phyloP scores from a whole-genome alignment of 805 yeast species.

The Ogataea pilisensis region DNA sequence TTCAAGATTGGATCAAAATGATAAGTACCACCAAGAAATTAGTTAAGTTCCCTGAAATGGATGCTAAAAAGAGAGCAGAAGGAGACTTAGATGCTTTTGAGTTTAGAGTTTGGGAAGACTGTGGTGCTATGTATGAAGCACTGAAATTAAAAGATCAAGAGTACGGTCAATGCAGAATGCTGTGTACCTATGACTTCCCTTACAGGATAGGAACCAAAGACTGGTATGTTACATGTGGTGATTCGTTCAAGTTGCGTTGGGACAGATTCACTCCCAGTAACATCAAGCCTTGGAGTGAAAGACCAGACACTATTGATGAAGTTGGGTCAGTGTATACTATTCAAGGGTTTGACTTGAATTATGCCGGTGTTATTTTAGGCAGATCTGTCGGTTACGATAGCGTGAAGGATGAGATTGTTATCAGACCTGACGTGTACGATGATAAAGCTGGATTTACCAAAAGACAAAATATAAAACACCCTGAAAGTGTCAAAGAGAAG shows the following conservation, averaged over 20 bases:
- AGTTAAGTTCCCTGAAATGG: slow-evolving; percentile 30
- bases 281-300: slow-evolving; percentile 42
- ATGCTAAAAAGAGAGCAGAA: slow-evolving; percentile 2
- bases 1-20: slow-evolving; percentile 37
- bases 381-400: slow-evolving; percentile 38
- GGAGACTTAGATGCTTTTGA: slow-evolving; percentile 20
- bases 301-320: slow-evolving; percentile 42
- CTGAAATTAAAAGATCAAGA: slow-evolving; percentile 28
- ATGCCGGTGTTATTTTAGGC: slow-evolving; percentile 44
- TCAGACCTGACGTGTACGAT: slow-evolving; percentile 37
- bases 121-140: slow-evolving; percentile 37
- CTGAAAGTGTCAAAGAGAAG: slow-evolving; percentile 34
- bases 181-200: slow-evolving; percentile 44
- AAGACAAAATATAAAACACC: slow-evolving; percentile 35
- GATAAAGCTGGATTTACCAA: slow-evolving; percentile 44
- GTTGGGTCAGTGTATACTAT: slow-evolving; percentile 46
- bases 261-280: slow-evolving; percentile 41
- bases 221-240: slow-evolving; percentile 41
- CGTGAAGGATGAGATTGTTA: slow-evolving; percentile 29
- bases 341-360: slow-evolving; percentile 46
- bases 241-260: slow-evolving; percentile 40
- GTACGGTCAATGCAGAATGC: slow-evolving; percentile 39
- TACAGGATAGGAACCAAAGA: slow-evolving; percentile 42
- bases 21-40: slow-evolving; percentile 34
- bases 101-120: slow-evolving; percentile 36